Base-by-base conservation (phyloP, 352 stramenopile species). In the Globisporangium alternatum region DNA sequence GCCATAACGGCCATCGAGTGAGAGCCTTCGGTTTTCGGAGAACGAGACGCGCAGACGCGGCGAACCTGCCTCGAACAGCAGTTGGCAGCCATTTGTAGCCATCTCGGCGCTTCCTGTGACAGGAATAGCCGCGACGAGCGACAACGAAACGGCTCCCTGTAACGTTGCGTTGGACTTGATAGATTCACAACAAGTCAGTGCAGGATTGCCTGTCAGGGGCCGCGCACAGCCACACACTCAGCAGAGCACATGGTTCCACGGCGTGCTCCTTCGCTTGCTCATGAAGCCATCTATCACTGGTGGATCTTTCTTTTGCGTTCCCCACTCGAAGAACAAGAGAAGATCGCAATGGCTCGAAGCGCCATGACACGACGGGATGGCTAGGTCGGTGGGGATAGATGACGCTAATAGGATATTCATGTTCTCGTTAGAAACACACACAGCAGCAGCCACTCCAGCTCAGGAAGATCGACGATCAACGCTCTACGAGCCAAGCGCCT, bases 321-420 rank as follows among this genome's bases (percentile, higher is more conserved):
- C 37, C 37, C 3, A 37, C 25, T 28, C 25, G 25, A 28, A 28
- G 37, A 44, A 44, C 3, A 5, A 44, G 13, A 44, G 37, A 44
- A 44, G 5, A 44, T 44, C 37, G 5, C 37, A 44, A 44, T 44
- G 10, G 10, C 10, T 5, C 13, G n/a, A n/a, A 44, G 12, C 37
- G 5, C 10, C 10, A 44, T 37, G 22, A 35, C 22, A 12, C 31
- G 10, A 25, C 10, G 19, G 6, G 12, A 37, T 22, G 28, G 28
- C 25, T 12, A 19, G 13, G 0, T 13, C 25, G 49, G 4, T 56
- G 25, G 25, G 25, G 25, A 28, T 21, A 56, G 25, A 56, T 19
- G 25, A 56, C 28, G 49, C 49, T 56, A 56, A 39, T 56, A 56
- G 49, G 49, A 39, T 56, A 39, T 56, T 56, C 49, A 56, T 56